phyloP scores from a whole-genome alignment of 352 stramenopile genomes.

The Phytophthora sansomeana region DNA sequence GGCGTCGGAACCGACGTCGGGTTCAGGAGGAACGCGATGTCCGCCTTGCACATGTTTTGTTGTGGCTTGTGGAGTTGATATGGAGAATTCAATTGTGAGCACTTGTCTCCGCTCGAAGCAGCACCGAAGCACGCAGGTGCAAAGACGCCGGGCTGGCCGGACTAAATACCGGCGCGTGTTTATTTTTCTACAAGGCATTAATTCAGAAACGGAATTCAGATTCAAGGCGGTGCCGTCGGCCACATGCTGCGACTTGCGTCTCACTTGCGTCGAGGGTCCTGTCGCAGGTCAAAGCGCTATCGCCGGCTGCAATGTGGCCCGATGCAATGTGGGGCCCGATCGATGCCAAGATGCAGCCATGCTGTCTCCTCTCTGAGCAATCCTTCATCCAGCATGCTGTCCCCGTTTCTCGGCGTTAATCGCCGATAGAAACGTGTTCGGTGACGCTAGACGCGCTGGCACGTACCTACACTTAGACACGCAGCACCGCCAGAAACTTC shows the following conservation, averaged over 20 bases:
- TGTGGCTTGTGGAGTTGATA: too few relatives aligned
- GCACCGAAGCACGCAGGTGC: background rate
- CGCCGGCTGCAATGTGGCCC: too few relatives aligned
- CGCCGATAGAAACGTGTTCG: too few relatives aligned
- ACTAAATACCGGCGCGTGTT: slow-evolving; percentile 2
- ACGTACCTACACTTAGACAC: slow-evolving; percentile 24
- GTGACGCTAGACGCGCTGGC: too few relatives aligned
- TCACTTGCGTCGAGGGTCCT: too few relatives aligned
- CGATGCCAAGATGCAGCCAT: too few relatives aligned
- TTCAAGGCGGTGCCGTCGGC: background rate
- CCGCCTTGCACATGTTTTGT: slow-evolving; percentile 55
- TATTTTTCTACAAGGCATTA: background rate
- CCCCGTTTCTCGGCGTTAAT: too few relatives aligned
- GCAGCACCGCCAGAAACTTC: slow-evolving; percentile 34
- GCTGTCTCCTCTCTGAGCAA: background rate
- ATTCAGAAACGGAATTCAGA: too few relatives aligned
- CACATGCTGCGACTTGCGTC: background rate
- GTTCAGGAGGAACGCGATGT: slow-evolving; percentile 60
- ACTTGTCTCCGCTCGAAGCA: background rate
- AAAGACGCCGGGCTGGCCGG: background rate
- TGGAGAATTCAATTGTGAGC: slow-evolving; percentile 1
- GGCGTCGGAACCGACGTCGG: slow-evolving; percentile 20
- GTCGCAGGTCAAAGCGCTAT: too few relatives aligned
- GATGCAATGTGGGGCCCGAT: too few relatives aligned
- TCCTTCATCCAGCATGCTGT: background rate